Percentiles rank a stretch among this genome's conserved stretches.
phyloP scores from a whole-genome alignment of 2,329 filamentous ascomycete genomes.

The Plenodomus biglobosus region DNA sequence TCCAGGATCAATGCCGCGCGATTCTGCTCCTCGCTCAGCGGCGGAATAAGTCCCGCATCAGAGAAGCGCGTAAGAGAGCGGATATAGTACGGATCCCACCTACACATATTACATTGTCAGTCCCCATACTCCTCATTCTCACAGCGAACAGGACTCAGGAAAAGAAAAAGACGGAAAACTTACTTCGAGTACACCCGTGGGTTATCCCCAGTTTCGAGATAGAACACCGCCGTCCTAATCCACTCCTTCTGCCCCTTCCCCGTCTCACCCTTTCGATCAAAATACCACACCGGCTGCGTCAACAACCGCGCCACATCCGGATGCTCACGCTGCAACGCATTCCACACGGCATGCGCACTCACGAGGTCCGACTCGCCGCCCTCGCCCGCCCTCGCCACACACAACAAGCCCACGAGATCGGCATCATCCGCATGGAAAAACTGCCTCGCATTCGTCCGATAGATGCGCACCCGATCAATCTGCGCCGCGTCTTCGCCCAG shows the following conservation, averaged over 20 bases:
- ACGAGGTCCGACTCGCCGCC: conserved; percentile 84
- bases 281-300: conserved; percentile 82
- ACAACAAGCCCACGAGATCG: conserved; percentile 81
- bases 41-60: conserved; percentile 70
- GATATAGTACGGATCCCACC: conserved; percentile 87
- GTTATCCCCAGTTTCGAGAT: conserved; percentile 69
- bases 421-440: conserved; percentile 84
- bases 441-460: conserved; percentile 81
- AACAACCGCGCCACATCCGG: conserved; percentile 77
- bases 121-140: not conserved
- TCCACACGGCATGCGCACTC: conserved; percentile 79
- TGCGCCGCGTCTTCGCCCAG: conserved; percentile 77
- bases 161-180: conserved; percentile 14
- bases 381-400: conserved; percentile 73
- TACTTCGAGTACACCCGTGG: conserved; percentile 73
- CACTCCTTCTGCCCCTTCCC: conserved; percentile 73
- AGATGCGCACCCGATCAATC: conserved; percentile 87
- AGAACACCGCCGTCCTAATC: conserved; percentile 72
- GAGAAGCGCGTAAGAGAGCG: conserved; percentile 74
- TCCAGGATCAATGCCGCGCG: conserved; percentile 72
- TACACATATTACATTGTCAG: conserved; percentile 52
- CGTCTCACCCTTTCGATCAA: conserved; percentile 85
- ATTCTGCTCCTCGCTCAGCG: conserved; percentile 68
- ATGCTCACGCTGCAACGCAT: conserved; percentile 70
- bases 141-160: too few relatives aligned